Conservation (phyloP, 352 stramenopile genomes). For the Pythium sukuiense region DNA sequence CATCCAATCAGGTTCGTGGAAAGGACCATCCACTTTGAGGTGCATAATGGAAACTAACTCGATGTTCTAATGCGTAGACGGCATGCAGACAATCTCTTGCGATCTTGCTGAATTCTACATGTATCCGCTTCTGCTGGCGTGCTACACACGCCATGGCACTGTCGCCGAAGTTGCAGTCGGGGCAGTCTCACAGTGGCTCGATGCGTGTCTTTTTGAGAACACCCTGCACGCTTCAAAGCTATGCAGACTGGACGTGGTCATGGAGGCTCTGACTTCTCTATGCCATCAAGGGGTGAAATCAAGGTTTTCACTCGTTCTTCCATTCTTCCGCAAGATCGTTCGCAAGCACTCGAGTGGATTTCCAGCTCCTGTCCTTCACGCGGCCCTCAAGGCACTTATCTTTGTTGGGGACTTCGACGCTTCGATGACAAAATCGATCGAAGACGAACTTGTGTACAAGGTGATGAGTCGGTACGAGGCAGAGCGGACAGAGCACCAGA, state of each 20-base stretch:
- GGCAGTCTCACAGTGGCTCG: conserved; percentile 57
- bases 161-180: conserved; percentile 50
- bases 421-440: conserved; percentile 55
- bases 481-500: conserved; percentile 30
- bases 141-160: conserved; percentile 71
- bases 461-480: conserved; percentile 73
- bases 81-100: conserved; percentile 3
- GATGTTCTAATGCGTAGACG: not conserved
- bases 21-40: no score
- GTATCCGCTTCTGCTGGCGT: conserved; percentile 74
- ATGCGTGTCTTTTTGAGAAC: conserved; percentile 56
- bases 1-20: not conserved
- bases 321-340: conserved; percentile 78
- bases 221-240: conserved; percentile 28
- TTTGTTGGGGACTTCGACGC: conserved; percentile 81
- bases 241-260: conserved; percentile 50
- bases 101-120: conserved; percentile 62
- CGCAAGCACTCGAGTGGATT: conserved; percentile 43
- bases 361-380: conserved; percentile 53
- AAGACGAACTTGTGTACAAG: conserved; percentile 72
- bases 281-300: conserved; percentile 81
- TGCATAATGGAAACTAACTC: not conserved
- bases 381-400: conserved; percentile 63
- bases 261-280: conserved; percentile 64
- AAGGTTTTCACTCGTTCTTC: conserved; percentile 55